These are phyloP conservation scores for Dioszegia crocea DNA, from an alignment of 768 basidiomycete genomes.

Conservation along the genomic window DNA sequence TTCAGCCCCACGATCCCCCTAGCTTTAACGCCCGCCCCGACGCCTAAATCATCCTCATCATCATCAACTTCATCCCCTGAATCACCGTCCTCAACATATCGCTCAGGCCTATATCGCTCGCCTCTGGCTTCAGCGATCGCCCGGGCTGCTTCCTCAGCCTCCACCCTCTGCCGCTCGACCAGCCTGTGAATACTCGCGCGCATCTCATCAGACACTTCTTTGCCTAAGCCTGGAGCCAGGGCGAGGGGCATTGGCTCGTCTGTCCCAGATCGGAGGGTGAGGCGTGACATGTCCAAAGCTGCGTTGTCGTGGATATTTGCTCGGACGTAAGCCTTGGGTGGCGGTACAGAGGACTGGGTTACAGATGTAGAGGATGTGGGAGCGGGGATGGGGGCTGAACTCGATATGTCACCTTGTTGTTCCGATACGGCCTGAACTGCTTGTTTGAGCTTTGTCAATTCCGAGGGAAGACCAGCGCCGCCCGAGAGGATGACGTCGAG, in stretches of 20 bases:
- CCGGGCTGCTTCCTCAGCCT: constrained; percentile 52
- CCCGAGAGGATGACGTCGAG: constrained; percentile 50
- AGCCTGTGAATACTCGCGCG: constrained; percentile 77
- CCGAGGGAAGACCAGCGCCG: constrained; percentile 61
- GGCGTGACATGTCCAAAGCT: constrained; percentile 59
- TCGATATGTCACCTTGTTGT: constrained; percentile 5
- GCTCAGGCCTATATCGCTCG: constrained; percentile 56
- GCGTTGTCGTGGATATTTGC: constrained; percentile 73
- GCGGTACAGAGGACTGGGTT: not conserved
- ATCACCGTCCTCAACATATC: constrained; percentile 8
- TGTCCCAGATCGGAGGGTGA: constrained; percentile 58
- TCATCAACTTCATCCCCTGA: constrained; percentile 37
- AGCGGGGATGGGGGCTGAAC: not conserved
- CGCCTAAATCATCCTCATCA: constrained; percentile 11
- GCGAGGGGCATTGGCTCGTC: constrained; percentile 51
- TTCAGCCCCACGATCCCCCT: not conserved
- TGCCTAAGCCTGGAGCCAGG: constrained; percentile 9
- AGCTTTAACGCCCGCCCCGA: constrained; percentile 40
- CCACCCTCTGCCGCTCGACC: constrained; percentile 69
- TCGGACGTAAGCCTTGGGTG: not conserved
- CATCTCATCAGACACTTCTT: constrained; percentile 62
- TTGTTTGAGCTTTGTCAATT: constrained; percentile 63
- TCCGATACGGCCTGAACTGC: constrained; percentile 16
- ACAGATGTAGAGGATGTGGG: constrained; percentile 5
- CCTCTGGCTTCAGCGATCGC: constrained; percentile 48